phyloP scores from a whole-genome alignment of 2,329 filamentous ascomycete species.

The Ustulina deusta region DNA sequence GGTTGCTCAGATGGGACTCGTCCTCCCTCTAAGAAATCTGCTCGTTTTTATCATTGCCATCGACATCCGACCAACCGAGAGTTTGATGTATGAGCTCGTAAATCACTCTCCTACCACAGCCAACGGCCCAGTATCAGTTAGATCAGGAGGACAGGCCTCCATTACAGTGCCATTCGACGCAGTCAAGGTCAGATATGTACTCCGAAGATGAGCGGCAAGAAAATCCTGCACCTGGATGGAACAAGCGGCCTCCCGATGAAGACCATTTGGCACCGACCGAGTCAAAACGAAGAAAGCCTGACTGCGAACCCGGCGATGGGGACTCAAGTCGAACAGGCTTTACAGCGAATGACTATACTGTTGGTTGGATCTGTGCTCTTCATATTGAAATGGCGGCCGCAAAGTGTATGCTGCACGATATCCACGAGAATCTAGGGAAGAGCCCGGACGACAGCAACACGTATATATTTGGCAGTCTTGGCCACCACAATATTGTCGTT shows the following conservation, averaged over 20 bases:
- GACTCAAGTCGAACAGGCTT: constrained; percentile 8
- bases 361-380: constrained; percentile 53
- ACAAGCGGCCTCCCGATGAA: constrained; percentile 20
- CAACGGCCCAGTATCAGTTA: too few species aligned
- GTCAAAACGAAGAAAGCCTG: constrained; percentile 22
- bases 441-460: constrained; percentile 38
- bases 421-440: constrained; percentile 38
- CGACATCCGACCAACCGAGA: neutral
- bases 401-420: constrained; percentile 48
- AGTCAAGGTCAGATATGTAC: neutral
- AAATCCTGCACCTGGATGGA: neutral
- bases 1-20: too few species aligned
- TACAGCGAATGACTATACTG: constrained; percentile 44
- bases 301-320: constrained; percentile 7
- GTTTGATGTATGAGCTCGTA: neutral
- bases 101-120: neutral
- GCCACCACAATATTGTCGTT: constrained; percentile 39
- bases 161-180: neutral
- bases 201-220: neutral
- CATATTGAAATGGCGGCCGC: constrained; percentile 49
- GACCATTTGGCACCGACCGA: constrained; percentile 10
- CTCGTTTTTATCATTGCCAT: neutral
- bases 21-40: too few species aligned
- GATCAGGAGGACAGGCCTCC: neutral
- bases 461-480: constrained; percentile 44